Evolutionary conservation across 441 rosid genomes (phyloP).

Genomic region (Flueggea neowawraea): DNA sequence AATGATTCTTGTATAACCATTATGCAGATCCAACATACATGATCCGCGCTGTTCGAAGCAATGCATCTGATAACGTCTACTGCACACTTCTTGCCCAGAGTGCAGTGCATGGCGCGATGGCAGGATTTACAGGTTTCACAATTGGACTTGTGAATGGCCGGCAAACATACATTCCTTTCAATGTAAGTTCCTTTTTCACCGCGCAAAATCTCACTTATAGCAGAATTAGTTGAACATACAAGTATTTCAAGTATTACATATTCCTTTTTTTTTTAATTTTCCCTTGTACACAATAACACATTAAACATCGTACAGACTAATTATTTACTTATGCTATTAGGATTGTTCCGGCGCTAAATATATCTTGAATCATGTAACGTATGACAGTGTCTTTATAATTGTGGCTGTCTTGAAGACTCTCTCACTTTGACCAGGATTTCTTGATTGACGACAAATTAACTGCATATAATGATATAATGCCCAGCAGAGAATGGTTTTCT

Average conservation of each 20-base stretch:
- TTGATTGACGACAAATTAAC: too few species aligned
- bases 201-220: too few species aligned
- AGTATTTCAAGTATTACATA: background rate
- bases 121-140: slow-evolving; percentile 74
- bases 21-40: slow-evolving; percentile 85
- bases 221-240: too few species aligned
- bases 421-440: too few species aligned
- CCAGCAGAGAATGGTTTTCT: too few species aligned
- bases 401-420: too few species aligned
- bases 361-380: too few species aligned
- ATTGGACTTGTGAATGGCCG: slow-evolving; percentile 71
- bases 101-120: slow-evolving; percentile 85
- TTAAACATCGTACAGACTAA: background rate
- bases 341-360: too few species aligned
- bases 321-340: too few species aligned
- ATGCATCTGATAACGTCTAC: slow-evolving; percentile 86
- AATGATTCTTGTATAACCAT: slow-evolving; percentile 9
- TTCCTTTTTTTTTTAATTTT: background rate
- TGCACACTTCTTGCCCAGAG: slow-evolving; percentile 87
- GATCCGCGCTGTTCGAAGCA: slow-evolving; percentile 79
- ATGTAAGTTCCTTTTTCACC: slow-evolving; percentile 33
- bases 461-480: too few species aligned
- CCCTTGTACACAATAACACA: background rate
- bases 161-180: slow-evolving; percentile 72
- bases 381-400: too few species aligned